phyloP scores from a whole-genome alignment of 805 yeast genomes.

The Candida hispaniensis region DNA sequence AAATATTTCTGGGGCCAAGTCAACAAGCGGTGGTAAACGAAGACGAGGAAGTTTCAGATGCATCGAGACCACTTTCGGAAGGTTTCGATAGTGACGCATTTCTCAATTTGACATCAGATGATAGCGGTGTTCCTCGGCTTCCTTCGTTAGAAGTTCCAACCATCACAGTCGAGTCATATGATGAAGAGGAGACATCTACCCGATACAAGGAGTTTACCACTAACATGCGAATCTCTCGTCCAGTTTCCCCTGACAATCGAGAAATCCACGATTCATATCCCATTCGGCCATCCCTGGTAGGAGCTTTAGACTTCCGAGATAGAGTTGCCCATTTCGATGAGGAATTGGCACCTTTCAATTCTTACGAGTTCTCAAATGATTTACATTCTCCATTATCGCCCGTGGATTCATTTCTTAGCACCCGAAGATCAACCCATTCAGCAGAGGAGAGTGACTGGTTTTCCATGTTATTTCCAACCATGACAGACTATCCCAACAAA shows the following conservation, averaged over 20 bases:
- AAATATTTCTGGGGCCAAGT: constrained; percentile 21
- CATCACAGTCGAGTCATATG: constrained; percentile 9
- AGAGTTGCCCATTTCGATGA: constrained; percentile 18
- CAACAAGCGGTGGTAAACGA: constrained; percentile 17
- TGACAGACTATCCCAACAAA: constrained; percentile 19
- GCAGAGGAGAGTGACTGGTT: constrained; percentile 7
- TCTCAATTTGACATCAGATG: constrained; percentile 2
- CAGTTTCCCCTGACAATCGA: constrained; percentile 2
- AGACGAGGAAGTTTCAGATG: constrained; percentile 20
- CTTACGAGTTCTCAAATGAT: too few relatives aligned
- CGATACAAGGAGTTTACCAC: constrained; percentile 20
- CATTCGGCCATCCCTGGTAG: constrained; percentile 31
- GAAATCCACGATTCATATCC: constrained; percentile 16
- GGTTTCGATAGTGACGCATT: constrained; percentile 13
- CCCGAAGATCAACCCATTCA: constrained; percentile 6
- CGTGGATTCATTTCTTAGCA: constrained; percentile 2
- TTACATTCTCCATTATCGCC: too few relatives aligned
- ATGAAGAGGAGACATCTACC: constrained; percentile 21
- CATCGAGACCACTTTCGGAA: constrained; percentile 10
- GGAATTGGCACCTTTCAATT: neutral
- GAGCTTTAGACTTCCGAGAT: constrained; percentile 32
- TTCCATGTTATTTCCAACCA: constrained; percentile 19
- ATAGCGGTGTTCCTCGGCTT: constrained; percentile 1
- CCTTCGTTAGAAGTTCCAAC: constrained; percentile 1
- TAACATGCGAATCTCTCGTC: constrained; percentile 15